Conservation (phyloP, 1,284 basidiomycete genomes). For the Leccinum griseonigrum region DNA sequence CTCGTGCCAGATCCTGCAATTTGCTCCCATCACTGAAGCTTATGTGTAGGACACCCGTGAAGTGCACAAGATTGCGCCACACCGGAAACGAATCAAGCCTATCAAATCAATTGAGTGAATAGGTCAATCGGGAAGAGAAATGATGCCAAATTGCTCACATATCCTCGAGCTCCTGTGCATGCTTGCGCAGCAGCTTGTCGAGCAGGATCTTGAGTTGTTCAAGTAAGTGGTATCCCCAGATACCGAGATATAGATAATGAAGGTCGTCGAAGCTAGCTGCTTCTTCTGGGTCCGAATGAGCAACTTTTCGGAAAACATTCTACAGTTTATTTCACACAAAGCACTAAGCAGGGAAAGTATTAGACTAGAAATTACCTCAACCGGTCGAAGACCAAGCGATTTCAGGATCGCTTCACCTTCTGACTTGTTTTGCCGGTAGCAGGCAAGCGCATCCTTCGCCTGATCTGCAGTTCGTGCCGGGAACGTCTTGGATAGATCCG, state of each 20-base stretch:
- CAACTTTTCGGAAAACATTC: background rate
- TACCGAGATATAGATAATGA: background rate
- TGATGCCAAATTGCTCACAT: too few relatives aligned
- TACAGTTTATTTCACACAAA: background rate
- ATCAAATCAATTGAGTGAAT: background rate
- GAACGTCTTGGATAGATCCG: constrained; percentile 7
- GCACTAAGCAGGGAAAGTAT: too few relatives aligned
- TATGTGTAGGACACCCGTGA: background rate
- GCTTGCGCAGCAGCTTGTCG: too few relatives aligned
- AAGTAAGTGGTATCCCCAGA: constrained; percentile 1
- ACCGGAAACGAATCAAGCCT: background rate
- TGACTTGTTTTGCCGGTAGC: background rate
- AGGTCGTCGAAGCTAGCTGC: background rate
- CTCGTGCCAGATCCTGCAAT: constrained; percentile 1
- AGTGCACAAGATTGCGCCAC: background rate
- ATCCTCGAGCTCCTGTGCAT: background rate
- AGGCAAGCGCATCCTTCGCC: background rate
- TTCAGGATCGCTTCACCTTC: background rate
- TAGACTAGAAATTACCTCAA: background rate
- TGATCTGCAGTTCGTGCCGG: background rate
- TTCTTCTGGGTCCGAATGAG: background rate
- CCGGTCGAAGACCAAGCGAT: background rate
- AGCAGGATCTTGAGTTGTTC: background rate
- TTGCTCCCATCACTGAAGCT: constrained; percentile 6
- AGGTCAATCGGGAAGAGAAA: too few relatives aligned